Conservation (phyloP, 2,329 filamentous ascomycete species). For the Colletotrichum euphorbiae region DNA sequence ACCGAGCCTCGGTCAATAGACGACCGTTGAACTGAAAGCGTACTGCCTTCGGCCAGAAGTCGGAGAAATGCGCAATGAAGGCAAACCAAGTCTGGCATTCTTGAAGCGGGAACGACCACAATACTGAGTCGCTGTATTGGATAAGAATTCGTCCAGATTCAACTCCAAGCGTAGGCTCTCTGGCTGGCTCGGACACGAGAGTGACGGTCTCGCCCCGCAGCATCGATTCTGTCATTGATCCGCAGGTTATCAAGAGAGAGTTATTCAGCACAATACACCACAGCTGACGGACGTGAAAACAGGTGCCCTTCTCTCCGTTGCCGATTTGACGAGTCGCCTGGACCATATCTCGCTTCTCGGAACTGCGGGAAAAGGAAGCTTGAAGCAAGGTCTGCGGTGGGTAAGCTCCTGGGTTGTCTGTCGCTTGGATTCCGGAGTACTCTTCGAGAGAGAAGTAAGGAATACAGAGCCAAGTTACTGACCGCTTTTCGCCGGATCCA, state of each 20-base stretch:
- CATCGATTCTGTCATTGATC: constrained; percentile 49
- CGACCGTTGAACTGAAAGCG: constrained; percentile 52
- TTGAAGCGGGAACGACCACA: constrained; percentile 53
- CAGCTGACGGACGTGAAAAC: constrained; percentile 61
- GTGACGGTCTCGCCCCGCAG: constrained; percentile 50
- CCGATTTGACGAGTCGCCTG: constrained; percentile 58
- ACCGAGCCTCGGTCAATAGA: constrained; percentile 45
- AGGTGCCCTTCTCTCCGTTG: constrained; percentile 50
- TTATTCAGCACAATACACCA: constrained; percentile 61
- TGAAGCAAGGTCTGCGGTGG: constrained; percentile 59
- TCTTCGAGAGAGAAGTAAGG: constrained; percentile 61
- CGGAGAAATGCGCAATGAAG: constrained; percentile 56
- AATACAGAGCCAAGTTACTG: constrained; percentile 56
- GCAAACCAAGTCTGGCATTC: constrained; percentile 59
- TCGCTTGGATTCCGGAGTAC: constrained; percentile 53
- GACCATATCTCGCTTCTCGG: constrained; percentile 56
- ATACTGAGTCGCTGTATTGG: constrained; percentile 48
- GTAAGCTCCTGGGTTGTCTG: constrained; percentile 49
- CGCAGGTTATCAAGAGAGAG: constrained; percentile 56
- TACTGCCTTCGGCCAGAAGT: constrained; percentile 55
- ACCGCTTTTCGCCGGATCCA: constrained; percentile 37
- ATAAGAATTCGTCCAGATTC: constrained; percentile 48
- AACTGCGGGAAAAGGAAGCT: constrained; percentile 54
- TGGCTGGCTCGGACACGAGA: constrained; percentile 46
- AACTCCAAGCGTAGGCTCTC: constrained; percentile 38